Evolutionary conservation across 352 stramenopile genomes (phyloP), one percentile per base, ranked within the genome.

Genomic region (Pythium rishiriense): DNA sequence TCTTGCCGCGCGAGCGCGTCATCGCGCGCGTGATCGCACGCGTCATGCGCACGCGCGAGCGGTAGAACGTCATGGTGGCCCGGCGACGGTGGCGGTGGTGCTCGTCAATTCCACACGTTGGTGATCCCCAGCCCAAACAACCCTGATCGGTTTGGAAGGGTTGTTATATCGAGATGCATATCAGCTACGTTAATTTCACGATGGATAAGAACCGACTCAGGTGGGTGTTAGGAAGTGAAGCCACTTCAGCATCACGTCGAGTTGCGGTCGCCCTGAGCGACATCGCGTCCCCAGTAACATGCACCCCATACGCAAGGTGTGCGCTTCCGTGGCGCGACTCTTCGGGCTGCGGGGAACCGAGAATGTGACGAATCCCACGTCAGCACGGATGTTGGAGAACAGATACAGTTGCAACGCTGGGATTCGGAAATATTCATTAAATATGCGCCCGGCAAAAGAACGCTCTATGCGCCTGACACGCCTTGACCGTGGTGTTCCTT

Each of bases 21-120:
- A 89, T 88, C 53, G 79, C 79, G 24, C 82, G 81, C 1, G 70
- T 81, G 58, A 81, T 74, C 22, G 78, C 80, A 33, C 82, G 82
- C 63, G 82, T 88, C 69, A 87, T 84, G 51, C 76, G 81, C 67
- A 91, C 68, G 22, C 78, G 76, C 55, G 55, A 69, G 41, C 80
- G 80, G 75, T 87, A 91, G 75, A 86, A 91, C 69, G 82, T 70
- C 82, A 91, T 91, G 35, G 35, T 14, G 11, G 35, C 12, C 35
- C 6, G 35, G 14, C 5, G 2, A 14, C 5, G 35, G 35, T 8
- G 9, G 14, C 17, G 6, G 14, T 15, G 6, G 55, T 33, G 39
- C 39, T 52, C 26, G 41, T 53, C 39, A 66, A 66, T 60, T 47
- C 45, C 57, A 64, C 57, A 49, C 46, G 47, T 17, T 64, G 43